Evolutionary conservation across 1,284 basidiomycete genomes (phyloP), one percentile per base, ranked within the genome.

Genomic region (Ustilago hordei): DNA sequence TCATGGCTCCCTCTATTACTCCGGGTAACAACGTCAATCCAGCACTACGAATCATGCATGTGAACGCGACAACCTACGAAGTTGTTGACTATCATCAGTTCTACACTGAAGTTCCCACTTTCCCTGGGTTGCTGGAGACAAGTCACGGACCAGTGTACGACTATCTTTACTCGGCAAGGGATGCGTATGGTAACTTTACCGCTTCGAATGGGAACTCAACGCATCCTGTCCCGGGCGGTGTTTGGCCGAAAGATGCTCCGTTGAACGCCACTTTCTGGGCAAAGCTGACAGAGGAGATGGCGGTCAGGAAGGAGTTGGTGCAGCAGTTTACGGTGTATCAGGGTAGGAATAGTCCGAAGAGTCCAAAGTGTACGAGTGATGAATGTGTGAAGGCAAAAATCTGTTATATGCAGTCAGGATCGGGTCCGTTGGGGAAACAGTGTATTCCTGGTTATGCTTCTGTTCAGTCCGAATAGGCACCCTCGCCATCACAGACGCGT

Each of bases 241-340:
- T 61, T 4, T 94, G 93, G 93, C 89, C 89, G 7, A 81, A 86
- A 5, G 88, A 88, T 55, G 92, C 92, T 70, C 92, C 93, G 0
- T 86, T 94, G 64, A 94, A 94, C 78, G 92, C 91, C 17, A 93
- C 93, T 6, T 94, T 92, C 90, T 94, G 92, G 92, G 92, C 93
- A 79, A 89, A 87, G 32, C 90, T 93, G 47, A 93, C 93, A 3
- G 92, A 93, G 87, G 87, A 86, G 57, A 93, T 93, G 92, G 88
- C 89, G 75, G 83, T 85, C 4, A 88, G 93, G 72, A 83, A 89
- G 2, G 88, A 89, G 31, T 87, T 93, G 6, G 89, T 93, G 4
- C 75, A 92, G 89, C 88, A 87, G 28, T 93, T 93, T 87, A 92
- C 90, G 69, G 89, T 88, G 0, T 89, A 91, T 80, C 92, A 93